Base-by-base conservation (phyloP, 2,329 filamentous ascomycete genomes). In the Stachybotrys chlorohalonatus region DNA sequence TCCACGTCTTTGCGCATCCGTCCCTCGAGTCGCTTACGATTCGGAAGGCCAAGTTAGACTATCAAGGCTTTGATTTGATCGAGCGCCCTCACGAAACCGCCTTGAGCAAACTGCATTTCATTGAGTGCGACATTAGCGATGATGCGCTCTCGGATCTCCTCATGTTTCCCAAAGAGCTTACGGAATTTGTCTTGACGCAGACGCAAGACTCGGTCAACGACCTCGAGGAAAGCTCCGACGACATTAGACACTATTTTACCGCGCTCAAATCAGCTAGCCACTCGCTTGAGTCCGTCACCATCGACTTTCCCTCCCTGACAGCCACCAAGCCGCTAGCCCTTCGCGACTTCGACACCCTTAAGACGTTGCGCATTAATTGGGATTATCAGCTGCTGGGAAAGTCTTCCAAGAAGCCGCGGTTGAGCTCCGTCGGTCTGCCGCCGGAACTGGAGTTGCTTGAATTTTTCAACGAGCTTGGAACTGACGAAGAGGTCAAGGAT, bases 81-180 rank as follows among this genome's bases (percentile, higher is more conserved):
- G 75, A 79, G 63, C 73, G 72, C 2, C 76, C 76, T 0, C 73
- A 76, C 59, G 68, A 75, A 55, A 78, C 76, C 2, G 69, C 69
- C 0, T 63, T 79, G 17, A 70, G 68, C 57, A 69, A 64, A 24
- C 64, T 79, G 49, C 71, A 74, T 54, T 67, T 79, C 31, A 68
- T 79, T 54, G 75, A 79, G 60, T 79, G 76, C 65, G 76, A 79
- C 59, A 75, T 79, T 55, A 77, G 75, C 58, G 76, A 72, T 55
- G 69, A 72, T 52, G 67, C 68, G 1, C 62, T 72, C 2, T 68
- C 66, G 1, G 68, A 72, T 39, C 59, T 71, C 9, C 60, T 72
- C 47, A 70, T 75, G 56, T 73, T 76, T 32, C 76, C 76, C 4
- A 69, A 73, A 59, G 72, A 63, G 1, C 62, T 79, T 16, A 65